Conservation (phyloP, 139 green algal species). For the Chlamydomonas sphaeroides region DNA sequence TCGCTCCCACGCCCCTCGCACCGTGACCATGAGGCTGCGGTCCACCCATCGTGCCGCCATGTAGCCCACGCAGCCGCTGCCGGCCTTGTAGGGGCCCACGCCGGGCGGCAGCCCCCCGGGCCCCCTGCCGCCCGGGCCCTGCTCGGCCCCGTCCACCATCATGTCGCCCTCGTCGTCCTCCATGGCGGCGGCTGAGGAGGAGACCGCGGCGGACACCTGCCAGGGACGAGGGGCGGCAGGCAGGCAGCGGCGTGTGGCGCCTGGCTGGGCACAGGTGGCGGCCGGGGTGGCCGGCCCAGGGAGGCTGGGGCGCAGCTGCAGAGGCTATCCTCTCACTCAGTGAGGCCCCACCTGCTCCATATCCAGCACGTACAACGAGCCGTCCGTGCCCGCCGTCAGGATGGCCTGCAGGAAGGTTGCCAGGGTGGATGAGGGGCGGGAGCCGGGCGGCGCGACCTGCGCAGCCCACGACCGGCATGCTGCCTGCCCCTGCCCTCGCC, state of each 20-base stretch:
- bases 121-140: neutral
- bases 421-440: neutral
- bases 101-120: neutral
- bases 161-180: neutral
- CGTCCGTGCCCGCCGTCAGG: constrained; percentile 43
- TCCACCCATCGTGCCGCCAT: constrained; percentile 59
- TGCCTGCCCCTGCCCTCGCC: too few species aligned
- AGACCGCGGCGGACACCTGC: too few species aligned
- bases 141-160: neutral
- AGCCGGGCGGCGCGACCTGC: too few species aligned
- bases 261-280: too few species aligned
- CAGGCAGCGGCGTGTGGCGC: too few species aligned
- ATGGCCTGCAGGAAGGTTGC: neutral
- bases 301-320: too few species aligned
- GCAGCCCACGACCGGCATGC: too few species aligned
- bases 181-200: neutral
- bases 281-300: too few species aligned
- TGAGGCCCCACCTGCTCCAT: constrained; percentile 34
- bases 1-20: constrained; percentile 12
- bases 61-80: constrained; percentile 41
- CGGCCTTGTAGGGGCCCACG: constrained; percentile 24
- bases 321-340: too few species aligned
- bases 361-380: constrained; percentile 32
- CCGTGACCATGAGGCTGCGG: constrained; percentile 57
- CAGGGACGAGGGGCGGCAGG: too few species aligned